Percentiles rank a stretch among this genome's conserved stretches.
These are phyloP conservation scores for Vitis vinifera DNA, from an alignment of 164 flowering plant species.

Conservation along the genomic window DNA sequence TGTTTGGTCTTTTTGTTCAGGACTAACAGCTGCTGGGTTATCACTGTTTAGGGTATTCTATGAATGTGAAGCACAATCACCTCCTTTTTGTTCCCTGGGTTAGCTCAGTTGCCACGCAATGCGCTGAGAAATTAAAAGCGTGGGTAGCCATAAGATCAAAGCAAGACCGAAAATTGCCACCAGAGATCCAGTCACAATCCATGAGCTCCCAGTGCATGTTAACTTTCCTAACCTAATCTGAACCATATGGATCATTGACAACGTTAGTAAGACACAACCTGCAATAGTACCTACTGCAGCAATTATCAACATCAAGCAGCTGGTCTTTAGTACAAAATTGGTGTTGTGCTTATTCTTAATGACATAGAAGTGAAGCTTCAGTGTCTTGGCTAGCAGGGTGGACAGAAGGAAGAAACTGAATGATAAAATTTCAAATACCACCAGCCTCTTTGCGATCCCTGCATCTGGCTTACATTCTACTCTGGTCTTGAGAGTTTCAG, in stretches of 20 bases:
- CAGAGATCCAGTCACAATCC: background rate
- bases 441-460: background rate
- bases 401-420: constrained; percentile 11
- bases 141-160: background rate
- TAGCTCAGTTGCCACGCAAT: no score
- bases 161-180: background rate
- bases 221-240: constrained; percentile 9
- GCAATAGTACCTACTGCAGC: background rate
- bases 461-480: background rate
- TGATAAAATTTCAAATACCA: constrained; percentile 1
- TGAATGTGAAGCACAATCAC: no score
- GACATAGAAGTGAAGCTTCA: background rate
- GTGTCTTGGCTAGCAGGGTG: constrained; percentile 5
- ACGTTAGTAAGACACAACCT: constrained; percentile 1
- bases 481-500: background rate
- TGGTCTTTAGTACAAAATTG: no score
- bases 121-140: no score
- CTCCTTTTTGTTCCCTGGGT: no score
- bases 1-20: no score
- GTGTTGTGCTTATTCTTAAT: background rate
- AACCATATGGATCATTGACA: constrained; percentile 10
- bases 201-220: background rate
- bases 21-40: no score
- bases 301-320: background rate
- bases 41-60: no score